These are phyloP conservation scores for Lanmaoa pseudosensibilis DNA, from an alignment of 768 basidiomycete species.

Conservation along the genomic window DNA sequence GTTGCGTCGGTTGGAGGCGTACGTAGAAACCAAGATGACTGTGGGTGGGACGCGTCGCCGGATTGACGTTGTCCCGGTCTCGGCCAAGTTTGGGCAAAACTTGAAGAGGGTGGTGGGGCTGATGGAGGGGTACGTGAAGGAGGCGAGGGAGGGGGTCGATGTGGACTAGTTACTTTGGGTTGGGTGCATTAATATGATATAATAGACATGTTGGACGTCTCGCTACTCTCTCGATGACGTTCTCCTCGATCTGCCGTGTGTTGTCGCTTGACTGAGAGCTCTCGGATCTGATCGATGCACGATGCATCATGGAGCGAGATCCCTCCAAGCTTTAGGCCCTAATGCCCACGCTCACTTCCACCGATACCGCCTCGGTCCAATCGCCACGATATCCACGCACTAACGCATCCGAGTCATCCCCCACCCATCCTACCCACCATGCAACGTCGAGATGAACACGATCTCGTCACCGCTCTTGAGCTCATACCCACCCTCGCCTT, in stretches of 20 bases:
- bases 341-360: too few species aligned
- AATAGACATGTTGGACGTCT: neutral
- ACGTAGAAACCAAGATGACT: conserved; percentile 49
- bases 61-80: conserved; percentile 76
- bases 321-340: neutral
- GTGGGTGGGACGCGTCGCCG: conserved; percentile 11
- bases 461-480: conserved; percentile 82
- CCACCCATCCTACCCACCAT: conserved; percentile 47
- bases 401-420: too few species aligned
- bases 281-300: neutral
- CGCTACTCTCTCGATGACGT: neutral
- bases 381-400: neutral
- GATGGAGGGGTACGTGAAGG: conserved; percentile 66
- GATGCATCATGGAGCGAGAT: neutral
- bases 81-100: conserved; percentile 87
- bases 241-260: neutral
- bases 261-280: too few species aligned
- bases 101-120: conserved; percentile 63
- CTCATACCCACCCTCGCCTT: conserved; percentile 86
- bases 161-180: neutral
- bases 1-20: conserved; percentile 54
- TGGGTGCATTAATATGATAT: neutral
- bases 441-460: conserved; percentile 95
- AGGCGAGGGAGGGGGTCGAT: conserved; percentile 35
- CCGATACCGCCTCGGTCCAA: neutral